phyloP scores from a whole-genome alignment of 768 basidiomycete species.

The Clitopilus passeckerianus region DNA sequence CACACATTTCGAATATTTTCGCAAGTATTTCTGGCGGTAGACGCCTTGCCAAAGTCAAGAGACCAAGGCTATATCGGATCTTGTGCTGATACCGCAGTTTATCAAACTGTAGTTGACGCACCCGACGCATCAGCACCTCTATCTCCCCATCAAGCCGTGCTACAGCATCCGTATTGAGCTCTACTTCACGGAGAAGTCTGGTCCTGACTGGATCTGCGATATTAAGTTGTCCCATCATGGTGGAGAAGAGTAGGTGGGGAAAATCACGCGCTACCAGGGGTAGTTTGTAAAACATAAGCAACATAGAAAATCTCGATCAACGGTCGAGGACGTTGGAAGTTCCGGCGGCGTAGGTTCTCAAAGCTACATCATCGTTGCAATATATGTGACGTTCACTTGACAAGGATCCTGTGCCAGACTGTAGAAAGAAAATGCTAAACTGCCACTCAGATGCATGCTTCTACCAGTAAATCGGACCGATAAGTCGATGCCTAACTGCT shows the following conservation, averaged over 20 bases:
- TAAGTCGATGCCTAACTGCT: constrained; percentile 12
- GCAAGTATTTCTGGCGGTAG: constrained; percentile 52
- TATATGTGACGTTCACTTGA: too few relatives aligned
- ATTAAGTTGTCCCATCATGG: neutral
- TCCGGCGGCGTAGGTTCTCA: too few relatives aligned
- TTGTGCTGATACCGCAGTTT: constrained; percentile 35
- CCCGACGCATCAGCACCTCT: constrained; percentile 27
- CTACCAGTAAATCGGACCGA: too few relatives aligned
- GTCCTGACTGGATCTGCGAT: neutral
- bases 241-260: neutral
- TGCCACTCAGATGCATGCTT: too few relatives aligned
- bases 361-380: too few relatives aligned
- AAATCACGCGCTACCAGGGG: neutral
- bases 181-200: constrained; percentile 9
- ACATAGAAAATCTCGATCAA: neutral
- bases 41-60: constrained; percentile 51
- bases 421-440: too few relatives aligned
- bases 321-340: too few relatives aligned
- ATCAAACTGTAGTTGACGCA: constrained; percentile 37
- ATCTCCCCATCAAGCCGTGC: constrained; percentile 37
- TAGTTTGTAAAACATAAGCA: neutral
- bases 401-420: too few relatives aligned
- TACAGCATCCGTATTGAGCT: constrained; percentile 36
- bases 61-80: constrained; percentile 38
- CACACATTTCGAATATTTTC: constrained; percentile 47